Conservation (phyloP, 441 rosid genomes). For the Croton setiger region DNA sequence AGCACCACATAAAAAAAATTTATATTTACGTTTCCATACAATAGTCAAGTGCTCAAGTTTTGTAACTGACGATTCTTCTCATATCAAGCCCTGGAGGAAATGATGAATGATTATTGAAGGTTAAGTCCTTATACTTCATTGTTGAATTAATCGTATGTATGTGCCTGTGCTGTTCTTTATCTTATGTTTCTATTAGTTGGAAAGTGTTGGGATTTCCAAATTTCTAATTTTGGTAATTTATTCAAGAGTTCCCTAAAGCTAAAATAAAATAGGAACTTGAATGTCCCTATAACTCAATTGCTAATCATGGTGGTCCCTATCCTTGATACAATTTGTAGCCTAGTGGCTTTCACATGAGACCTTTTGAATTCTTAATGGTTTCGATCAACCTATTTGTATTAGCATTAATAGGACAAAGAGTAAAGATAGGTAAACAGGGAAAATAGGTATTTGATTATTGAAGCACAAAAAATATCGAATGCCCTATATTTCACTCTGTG, state of each 20-base stretch:
- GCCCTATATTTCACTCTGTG: too few species aligned
- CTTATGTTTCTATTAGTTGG: background rate
- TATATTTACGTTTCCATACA: background rate
- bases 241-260: background rate
- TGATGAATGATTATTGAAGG: background rate
- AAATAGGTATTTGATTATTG: too few species aligned
- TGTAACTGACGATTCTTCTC: background rate
- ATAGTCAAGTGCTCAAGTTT: background rate
- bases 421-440: too few species aligned
- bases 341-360: background rate
- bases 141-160: background rate
- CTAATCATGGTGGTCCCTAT: background rate
- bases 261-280: background rate
- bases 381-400: background rate
- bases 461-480: too few species aligned
- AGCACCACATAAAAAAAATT: background rate
- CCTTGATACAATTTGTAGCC: background rate
- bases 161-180: background rate
- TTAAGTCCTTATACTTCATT: background rate
- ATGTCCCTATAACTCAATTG: background rate
- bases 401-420: background rate
- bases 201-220: background rate
- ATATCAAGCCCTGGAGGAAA: background rate
- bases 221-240: background rate
- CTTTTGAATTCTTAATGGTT: background rate